A percentile compares a stretch with the other conserved stretches of the same genome.
Evolutionary conservation across 2,329 filamentous ascomycete species (phyloP).

Genomic region (Didymella glomerata): DNA sequence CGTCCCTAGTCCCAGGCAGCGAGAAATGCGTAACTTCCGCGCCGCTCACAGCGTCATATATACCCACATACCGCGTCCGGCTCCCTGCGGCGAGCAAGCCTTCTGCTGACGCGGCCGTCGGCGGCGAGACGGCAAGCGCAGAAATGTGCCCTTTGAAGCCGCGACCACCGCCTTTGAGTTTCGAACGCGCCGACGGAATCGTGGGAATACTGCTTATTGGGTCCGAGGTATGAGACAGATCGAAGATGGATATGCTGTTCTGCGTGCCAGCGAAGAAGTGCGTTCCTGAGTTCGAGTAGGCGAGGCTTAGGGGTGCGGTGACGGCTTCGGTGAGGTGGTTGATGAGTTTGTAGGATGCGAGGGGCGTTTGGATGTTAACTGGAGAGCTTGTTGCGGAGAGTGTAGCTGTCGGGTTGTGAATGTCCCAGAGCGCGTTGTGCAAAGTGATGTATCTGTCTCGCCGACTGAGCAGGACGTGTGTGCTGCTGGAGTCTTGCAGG

Average conservation of each 20-base stretch:
- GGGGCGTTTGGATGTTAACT: conserved; percentile 33
- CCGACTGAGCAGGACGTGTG: conserved; percentile 61
- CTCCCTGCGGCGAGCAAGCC: conserved; percentile 65
- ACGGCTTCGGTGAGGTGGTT: conserved; percentile 65
- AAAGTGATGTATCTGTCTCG: conserved; percentile 65
- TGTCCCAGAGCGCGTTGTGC: conserved; percentile 61
- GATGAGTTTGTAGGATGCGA: conserved; percentile 65
- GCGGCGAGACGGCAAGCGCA: conserved; percentile 55
- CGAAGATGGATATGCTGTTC: conserved; percentile 64
- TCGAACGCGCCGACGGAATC: conserved; percentile 57
- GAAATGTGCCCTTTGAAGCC: conserved; percentile 66
- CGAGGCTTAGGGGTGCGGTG: conserved; percentile 63
- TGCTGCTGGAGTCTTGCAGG: conserved; percentile 59
- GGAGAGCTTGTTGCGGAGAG: conserved; percentile 7
- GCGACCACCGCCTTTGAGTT: conserved; percentile 54
- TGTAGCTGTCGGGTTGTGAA: neutral
- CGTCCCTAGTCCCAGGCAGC: conserved; percentile 42
- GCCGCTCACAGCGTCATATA: conserved; percentile 63
- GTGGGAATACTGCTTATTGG: conserved; percentile 56
- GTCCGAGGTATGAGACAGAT: conserved; percentile 58
- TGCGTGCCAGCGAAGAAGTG: conserved; percentile 66
- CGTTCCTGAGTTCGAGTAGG: conserved; percentile 59
- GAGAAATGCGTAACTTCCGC: conserved; percentile 62
- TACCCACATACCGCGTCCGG: conserved; percentile 62
- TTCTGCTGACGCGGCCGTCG: conserved; percentile 45